Evolutionary conservation across 352 stramenopile species (phyloP).

Genomic region (Globisporangium uncinulatum): DNA sequence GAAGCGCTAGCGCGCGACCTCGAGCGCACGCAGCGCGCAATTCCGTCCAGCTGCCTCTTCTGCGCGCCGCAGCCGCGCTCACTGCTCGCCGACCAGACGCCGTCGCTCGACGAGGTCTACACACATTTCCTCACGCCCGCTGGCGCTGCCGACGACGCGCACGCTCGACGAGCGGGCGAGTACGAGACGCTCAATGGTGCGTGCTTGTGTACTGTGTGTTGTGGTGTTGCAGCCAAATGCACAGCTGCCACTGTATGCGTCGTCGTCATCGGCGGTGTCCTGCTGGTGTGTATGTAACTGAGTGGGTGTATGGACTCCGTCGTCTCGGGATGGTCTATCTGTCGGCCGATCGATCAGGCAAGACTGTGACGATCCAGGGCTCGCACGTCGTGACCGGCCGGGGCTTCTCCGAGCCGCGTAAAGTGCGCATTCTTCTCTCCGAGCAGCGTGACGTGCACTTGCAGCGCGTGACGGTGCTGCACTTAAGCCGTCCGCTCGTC

Average conservation of each 20-base stretch:
- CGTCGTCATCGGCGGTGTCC: too few species aligned
- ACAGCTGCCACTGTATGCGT: not conserved
- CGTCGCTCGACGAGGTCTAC: conserved; percentile 41
- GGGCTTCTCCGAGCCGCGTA: conserved; percentile 45
- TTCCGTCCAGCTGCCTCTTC: conserved; percentile 46
- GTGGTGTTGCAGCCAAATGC: too few species aligned
- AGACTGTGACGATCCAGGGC: conserved; percentile 43
- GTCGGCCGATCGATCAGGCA: conserved; percentile 21
- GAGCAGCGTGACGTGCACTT: conserved; percentile 44
- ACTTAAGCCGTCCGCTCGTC: conserved; percentile 62
- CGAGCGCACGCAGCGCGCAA: conserved; percentile 42
- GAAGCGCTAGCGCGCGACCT: conserved; percentile 33
- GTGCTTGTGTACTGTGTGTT: not conserved
- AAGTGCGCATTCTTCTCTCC: conserved; percentile 69
- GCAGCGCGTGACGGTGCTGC: conserved; percentile 58
- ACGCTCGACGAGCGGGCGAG: conserved; percentile 23
- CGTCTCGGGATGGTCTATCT: too few species aligned
- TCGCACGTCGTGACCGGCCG: conserved; percentile 45
- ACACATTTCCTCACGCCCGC: conserved; percentile 49
- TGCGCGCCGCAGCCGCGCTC: conserved; percentile 64
- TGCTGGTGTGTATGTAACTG: too few species aligned
- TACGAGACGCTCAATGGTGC: conserved; percentile 69
- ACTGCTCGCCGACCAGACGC: conserved; percentile 31
- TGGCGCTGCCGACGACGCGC: conserved; percentile 7
- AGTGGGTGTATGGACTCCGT: too few species aligned